Evolutionary conservation across 1,284 basidiomycete genomes (phyloP).

Genomic region (Puccinia coronata): DNA sequence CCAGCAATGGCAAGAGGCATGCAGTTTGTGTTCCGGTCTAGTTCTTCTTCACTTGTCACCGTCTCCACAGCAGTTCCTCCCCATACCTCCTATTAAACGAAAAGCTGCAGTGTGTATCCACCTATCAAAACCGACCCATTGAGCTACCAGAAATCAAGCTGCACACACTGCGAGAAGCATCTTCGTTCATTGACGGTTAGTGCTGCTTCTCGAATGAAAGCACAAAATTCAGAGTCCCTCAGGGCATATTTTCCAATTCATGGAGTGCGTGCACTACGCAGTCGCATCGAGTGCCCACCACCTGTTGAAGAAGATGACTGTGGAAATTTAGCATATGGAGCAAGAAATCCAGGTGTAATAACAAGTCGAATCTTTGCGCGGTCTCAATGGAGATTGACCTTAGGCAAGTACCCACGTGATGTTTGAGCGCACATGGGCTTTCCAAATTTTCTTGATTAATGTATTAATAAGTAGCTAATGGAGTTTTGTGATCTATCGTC

Average conservation of each 20-base stretch:
- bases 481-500: neutral
- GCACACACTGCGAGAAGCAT: neutral
- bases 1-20: slow-evolving; percentile 3
- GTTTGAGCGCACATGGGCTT: neutral
- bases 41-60: neutral
- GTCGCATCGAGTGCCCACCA: slow-evolving; percentile 1
- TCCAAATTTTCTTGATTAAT: neutral
- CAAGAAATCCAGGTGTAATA: slow-evolving; percentile 16
- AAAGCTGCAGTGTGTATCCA: neutral
- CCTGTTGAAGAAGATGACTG: neutral
- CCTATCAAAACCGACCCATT: neutral
- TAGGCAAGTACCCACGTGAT: slow-evolving; percentile 14
- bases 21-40: neutral
- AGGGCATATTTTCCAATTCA: slow-evolving; percentile 24
- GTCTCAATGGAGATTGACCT: slow-evolving; percentile 15
- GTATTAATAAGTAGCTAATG: neutral
- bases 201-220: neutral
- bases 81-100: neutral
- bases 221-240: neutral
- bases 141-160: neutral
- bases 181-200: too few species aligned
- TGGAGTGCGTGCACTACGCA: neutral
- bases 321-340: slow-evolving; percentile 12
- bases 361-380: slow-evolving; percentile 5
- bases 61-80: neutral